Evolutionary conservation across 2,329 filamentous ascomycete genomes (phyloP).

Genomic region (Epicoccum sorghinum): DNA sequence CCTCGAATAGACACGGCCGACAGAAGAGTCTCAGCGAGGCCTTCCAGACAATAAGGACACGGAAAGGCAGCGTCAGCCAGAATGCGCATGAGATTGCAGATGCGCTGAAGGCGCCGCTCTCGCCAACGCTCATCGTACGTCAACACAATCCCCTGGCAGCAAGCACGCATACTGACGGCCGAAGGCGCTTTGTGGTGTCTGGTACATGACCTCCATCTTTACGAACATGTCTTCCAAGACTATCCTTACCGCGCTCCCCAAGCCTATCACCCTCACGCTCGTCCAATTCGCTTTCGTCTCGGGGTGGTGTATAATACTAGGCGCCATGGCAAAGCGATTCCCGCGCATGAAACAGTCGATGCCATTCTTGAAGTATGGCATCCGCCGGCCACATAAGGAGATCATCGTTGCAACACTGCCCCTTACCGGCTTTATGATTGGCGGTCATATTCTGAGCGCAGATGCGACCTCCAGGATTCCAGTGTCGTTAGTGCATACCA

Average conservation of each 20-base stretch:
- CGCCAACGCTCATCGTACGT: conserved; percentile 82
- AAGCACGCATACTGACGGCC: conserved; percentile 31
- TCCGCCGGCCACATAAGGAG: conserved; percentile 79
- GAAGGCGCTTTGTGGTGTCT: conserved; percentile 82
- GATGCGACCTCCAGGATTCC: conserved; percentile 94
- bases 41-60: conserved; percentile 78
- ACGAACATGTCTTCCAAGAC: conserved; percentile 98
- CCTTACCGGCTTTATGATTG: conserved; percentile 89
- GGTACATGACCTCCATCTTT: conserved; percentile 94
- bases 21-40: conserved; percentile 91
- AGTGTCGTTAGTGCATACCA: conserved; percentile 96
- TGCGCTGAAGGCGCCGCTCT: conserved; percentile 87
- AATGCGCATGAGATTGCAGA: conserved; percentile 94
- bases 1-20: conserved; percentile 61
- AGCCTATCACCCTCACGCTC: conserved; percentile 88
- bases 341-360: conserved; percentile 73
- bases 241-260: conserved; percentile 88
- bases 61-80: conserved; percentile 85
- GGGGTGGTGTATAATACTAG: conserved; percentile 80
- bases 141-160: conserved; percentile 25
- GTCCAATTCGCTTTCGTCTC: conserved; percentile 94
- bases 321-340: conserved; percentile 75
- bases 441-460: conserved; percentile 90
- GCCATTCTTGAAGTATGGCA: conserved; percentile 81
- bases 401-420: conserved; percentile 89